Evolutionary conservation across 306 rosid species (phyloP).

Genomic region (Citrullus colocynthis): DNA sequence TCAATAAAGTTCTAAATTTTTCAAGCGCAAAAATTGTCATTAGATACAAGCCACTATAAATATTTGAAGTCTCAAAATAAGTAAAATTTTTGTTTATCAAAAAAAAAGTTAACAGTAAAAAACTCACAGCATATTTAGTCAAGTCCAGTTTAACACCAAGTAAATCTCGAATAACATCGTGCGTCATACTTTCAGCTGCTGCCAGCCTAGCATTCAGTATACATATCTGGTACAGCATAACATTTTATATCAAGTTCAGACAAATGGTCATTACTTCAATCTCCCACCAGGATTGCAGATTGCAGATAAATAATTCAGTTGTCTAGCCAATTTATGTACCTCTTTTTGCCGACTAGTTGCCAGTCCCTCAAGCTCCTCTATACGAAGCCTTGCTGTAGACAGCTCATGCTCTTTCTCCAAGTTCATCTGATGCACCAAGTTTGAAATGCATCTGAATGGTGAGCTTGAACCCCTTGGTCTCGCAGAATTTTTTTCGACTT

Average conservation of each 20-base stretch:
- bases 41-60: slow-evolving; percentile 11
- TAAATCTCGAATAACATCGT: slow-evolving; percentile 93
- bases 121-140: slow-evolving; percentile 71
- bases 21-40: slow-evolving; percentile 14
- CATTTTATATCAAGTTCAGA: background rate
- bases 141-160: slow-evolving; percentile 87
- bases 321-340: slow-evolving; percentile 25
- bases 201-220: slow-evolving; percentile 76
- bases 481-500: slow-evolving; percentile 42
- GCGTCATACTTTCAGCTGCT: slow-evolving; percentile 94
- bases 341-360: slow-evolving; percentile 65
- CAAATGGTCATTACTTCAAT: background rate
- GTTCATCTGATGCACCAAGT: slow-evolving; percentile 85
- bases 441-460: slow-evolving; percentile 86
- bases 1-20: slow-evolving; percentile 54
- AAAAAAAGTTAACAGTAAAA: slow-evolving; percentile 9
- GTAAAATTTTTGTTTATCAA: slow-evolving; percentile 16
- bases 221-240: slow-evolving; percentile 46
- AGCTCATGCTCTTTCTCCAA: slow-evolving; percentile 83
- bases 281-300: background rate
- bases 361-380: slow-evolving; percentile 72
- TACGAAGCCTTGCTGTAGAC: slow-evolving; percentile 41
- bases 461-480: slow-evolving; percentile 87
- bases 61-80: background rate
- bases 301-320: background rate